Evolutionary conservation across 768 basidiomycete species (phyloP).

Genomic region (Kwoniella botswanensis): DNA sequence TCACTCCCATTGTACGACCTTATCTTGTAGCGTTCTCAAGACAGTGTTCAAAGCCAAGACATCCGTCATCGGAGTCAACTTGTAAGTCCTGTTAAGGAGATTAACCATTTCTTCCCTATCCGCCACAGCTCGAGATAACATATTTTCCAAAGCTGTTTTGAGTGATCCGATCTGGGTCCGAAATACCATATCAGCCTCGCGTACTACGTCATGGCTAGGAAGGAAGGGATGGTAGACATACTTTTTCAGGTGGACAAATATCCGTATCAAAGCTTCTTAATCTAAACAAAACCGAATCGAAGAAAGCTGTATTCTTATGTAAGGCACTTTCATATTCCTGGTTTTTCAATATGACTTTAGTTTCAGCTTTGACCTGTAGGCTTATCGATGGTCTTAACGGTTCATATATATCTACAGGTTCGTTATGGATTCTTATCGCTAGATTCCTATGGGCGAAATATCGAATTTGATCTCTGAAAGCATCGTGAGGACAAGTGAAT

Average conservation of each 20-base stretch:
- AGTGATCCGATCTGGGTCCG: conserved; percentile 40
- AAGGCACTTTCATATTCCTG: conserved; percentile 80
- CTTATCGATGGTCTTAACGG: conserved; percentile 85
- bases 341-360: conserved; percentile 87
- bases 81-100: conserved; percentile 78
- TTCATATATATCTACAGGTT: conserved; percentile 80
- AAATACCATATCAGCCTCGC: not conserved
- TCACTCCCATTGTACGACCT: conserved; percentile 91
- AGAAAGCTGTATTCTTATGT: conserved; percentile 67
- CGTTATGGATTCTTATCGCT: conserved; percentile 75
- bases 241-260: conserved; percentile 53
- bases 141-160: conserved; percentile 50
- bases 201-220: not conserved
- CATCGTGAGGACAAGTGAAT: conserved; percentile 90
- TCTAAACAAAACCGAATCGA: conserved; percentile 60
- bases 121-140: conserved; percentile 74
- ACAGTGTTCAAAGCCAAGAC: conserved; percentile 86
- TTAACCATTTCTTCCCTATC: conserved; percentile 70
- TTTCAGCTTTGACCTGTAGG: conserved; percentile 83
- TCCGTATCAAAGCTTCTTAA: conserved; percentile 53
- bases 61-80: conserved; percentile 77
- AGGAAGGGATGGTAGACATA: conserved; percentile 16
- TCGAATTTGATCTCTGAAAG: conserved; percentile 87
- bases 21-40: conserved; percentile 84
- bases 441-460: conserved; percentile 75